Percentiles rank a stretch among this genome's conserved stretches.
Conservation (phyloP, 75 land plant genomes). For the Picea glauca region DNA sequence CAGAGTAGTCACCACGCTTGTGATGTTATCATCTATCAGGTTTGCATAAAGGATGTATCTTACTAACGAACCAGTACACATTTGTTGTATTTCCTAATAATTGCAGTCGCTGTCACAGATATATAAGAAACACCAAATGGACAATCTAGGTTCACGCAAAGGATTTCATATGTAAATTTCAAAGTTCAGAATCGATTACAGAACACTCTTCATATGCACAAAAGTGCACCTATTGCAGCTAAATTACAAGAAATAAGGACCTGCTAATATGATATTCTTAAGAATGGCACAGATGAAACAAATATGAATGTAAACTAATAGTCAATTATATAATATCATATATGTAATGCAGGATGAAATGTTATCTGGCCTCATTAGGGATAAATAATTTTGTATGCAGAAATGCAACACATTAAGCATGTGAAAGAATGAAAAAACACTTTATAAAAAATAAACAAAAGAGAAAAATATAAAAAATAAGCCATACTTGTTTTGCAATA, state of each 20-base stretch:
- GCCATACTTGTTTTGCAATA: constrained; percentile 68
- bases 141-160: too few relatives aligned
- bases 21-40: too few relatives aligned
- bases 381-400: not conserved
- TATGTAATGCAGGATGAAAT: not conserved
- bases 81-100: too few relatives aligned
- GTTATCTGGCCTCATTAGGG: not conserved
- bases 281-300: not conserved
- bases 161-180: too few relatives aligned
- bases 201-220: too few relatives aligned
- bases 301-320: not conserved
- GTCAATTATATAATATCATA: not conserved
- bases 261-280: not conserved
- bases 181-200: too few relatives aligned
- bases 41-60: too few relatives aligned
- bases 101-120: too few relatives aligned
- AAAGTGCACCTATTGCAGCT: not conserved
- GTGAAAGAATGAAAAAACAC: not conserved
- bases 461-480: not conserved
- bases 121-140: too few relatives aligned
- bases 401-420: not conserved
- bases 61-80: too few relatives aligned
- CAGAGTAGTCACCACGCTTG: too few relatives aligned
- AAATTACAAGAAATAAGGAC: not conserved
- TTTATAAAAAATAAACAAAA: not conserved